Base-by-base conservation (phyloP, 345 rosid species). In the Melaleuca quinquenervia region DNA sequence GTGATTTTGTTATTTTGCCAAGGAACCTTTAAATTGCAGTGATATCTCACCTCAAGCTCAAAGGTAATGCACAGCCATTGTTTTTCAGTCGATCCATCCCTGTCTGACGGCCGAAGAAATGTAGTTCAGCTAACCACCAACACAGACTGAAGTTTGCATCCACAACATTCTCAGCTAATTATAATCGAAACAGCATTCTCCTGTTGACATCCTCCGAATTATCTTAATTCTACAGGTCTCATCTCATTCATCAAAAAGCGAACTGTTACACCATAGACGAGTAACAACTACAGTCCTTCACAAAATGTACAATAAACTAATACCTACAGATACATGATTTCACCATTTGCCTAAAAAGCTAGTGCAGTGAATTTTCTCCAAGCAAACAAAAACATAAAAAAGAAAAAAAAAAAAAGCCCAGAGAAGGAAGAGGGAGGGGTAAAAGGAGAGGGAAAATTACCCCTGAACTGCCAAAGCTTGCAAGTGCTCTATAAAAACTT, bases 401-500 rank as follows among this genome's bases (percentile, higher is more conserved):
- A 12, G 5, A 1, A 3, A 82, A n/a, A 0, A 15, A 51, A 64
- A 70, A 36, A 70, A 27, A 62, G 48, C 48, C 80, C 80, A 70
- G 80, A 70, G 48, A 36, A 13, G 26, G 78, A 70, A 70, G 26
- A 11, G 76, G 44, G 13, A 9, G 9, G 48, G 26, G 5, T 16
- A 18, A 36, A 70, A 70, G 24, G 21, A 13, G 36, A 18, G 78
- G 78, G 24, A 75, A 22, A 22, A 51, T 88, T 87, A 95, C 70
- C 85, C 87, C 88, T 91, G 94, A 56, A 97, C 99, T 1, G 98
- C 98, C 78, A 97, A 92, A 82, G 94, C 82, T 90, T 97, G 98
- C 90, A 97, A 89, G 86, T 95, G 96, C 82, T 93, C 94, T 14
- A 97, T 89, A 86, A 97, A 97, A 83, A 91, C 98, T 91, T 97